A percentile compares a stretch with the other conserved stretches of the same genome.
Conservation (phyloP, 208 protist species). For the Tritrichomonas foetus region DNA sequence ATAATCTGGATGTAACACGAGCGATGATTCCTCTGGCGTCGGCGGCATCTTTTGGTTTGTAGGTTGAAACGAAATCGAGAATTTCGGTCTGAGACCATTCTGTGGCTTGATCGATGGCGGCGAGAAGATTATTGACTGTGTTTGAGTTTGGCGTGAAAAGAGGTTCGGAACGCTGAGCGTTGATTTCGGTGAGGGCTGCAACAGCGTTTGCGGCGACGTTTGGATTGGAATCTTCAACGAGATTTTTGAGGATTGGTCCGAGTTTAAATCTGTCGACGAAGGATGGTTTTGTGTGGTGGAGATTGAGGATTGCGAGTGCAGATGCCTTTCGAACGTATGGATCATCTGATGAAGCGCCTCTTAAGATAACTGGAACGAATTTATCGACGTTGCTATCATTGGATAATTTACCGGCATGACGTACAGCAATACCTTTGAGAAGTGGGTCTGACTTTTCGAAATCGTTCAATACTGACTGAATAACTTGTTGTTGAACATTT, state of each 20-base stretch:
- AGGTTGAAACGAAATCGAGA: slow-evolving; percentile 79
- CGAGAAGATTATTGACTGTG: slow-evolving; percentile 84
- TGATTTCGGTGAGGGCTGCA: slow-evolving; percentile 83
- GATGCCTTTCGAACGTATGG: slow-evolving; percentile 14
- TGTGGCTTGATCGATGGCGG: slow-evolving; percentile 84
- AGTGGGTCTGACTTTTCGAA: slow-evolving; percentile 14
- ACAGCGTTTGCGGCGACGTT: slow-evolving; percentile 89
- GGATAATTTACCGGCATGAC: not conserved
- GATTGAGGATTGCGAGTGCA: not conserved
- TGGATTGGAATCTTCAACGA: slow-evolving; percentile 89
- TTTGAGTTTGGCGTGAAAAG: slow-evolving; percentile 66
- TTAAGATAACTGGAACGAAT: not conserved
- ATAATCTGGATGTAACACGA: slow-evolving; percentile 82
- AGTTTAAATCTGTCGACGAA: slow-evolving; percentile 13
- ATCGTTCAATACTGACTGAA: not conserved
- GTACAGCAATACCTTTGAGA: not conserved
- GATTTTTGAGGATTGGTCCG: slow-evolving; percentile 57
- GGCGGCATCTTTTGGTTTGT: slow-evolving; percentile 44
- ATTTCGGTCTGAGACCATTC: slow-evolving; percentile 97
- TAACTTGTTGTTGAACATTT: not conserved
- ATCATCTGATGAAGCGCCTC: not conserved
- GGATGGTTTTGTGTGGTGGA: not conserved
- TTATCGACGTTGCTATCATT: not conserved
- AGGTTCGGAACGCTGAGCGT: slow-evolving; percentile 51
- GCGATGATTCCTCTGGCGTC: slow-evolving; percentile 78